Evolutionary conservation across 495 filamentous ascomycete genomes (phyloP).

Genomic region (Neurospora sp.): DNA sequence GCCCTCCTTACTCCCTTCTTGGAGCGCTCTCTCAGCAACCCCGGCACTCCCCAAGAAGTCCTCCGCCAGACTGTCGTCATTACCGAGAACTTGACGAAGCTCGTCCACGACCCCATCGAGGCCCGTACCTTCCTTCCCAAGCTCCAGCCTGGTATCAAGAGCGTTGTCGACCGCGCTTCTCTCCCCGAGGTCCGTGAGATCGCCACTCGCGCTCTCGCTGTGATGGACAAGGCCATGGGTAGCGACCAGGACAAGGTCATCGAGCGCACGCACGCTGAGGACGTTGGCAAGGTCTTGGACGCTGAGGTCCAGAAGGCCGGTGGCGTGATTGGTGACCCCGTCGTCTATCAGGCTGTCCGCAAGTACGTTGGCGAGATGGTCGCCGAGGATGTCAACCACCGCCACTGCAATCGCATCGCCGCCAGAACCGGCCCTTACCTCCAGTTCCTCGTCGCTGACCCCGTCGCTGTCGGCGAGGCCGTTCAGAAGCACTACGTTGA

Average conservation of each 20-base stretch:
- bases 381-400: constrained; percentile 78
- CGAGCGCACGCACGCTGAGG: constrained; percentile 57
- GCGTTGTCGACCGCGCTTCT: constrained; percentile 75
- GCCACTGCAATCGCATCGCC: constrained; percentile 62
- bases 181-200: constrained; percentile 91
- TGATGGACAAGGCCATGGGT: constrained; percentile 91
- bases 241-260: constrained; percentile 55
- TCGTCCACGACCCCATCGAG: constrained; percentile 95
- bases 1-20: constrained; percentile 94
- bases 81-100: constrained; percentile 97
- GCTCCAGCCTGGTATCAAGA: constrained; percentile 87
- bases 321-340: constrained; percentile 50
- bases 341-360: constrained; percentile 57
- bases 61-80: constrained; percentile 92
- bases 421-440: constrained; percentile 63
- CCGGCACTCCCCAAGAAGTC: constrained; percentile 85
- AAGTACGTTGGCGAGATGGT: constrained; percentile 78
- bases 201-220: constrained; percentile 67
- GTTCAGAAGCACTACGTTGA: constrained; percentile 62
- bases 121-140: constrained; percentile 93
- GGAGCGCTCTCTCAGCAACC: constrained; percentile 84
- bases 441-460: constrained; percentile 50
- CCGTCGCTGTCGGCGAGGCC: constrained; percentile 48
- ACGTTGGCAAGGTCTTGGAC: constrained; percentile 66
- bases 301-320: constrained; percentile 60